A percentile compares a stretch with the other conserved stretches of the same genome.
These are phyloP conservation scores for Sarocladium oryzae DNA, from an alignment of 2,329 filamentous ascomycete species.

Conservation along the genomic window DNA sequence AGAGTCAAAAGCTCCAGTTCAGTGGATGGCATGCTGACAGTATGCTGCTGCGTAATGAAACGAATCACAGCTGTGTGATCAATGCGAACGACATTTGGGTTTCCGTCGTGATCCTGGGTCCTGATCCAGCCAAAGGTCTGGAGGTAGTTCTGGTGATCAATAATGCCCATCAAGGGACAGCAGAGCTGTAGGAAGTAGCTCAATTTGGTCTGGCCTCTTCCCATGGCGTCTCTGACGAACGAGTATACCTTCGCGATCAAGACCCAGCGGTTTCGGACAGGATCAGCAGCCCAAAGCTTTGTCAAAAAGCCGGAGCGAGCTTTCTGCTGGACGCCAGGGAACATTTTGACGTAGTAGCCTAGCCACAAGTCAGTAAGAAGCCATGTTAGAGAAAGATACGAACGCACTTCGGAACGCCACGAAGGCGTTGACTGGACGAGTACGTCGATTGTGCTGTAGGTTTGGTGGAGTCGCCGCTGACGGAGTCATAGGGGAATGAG, in stretches of 20 bases:
- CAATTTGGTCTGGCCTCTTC: conserved; percentile 38
- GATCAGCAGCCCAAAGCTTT: conserved; percentile 42
- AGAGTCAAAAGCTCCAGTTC: conserved; percentile 22
- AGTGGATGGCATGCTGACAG: conserved; percentile 16
- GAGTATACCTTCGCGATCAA: conserved; percentile 50
- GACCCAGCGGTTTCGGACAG: conserved; percentile 43
- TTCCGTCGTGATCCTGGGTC: conserved; percentile 20
- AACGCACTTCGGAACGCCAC: conserved; percentile 26
- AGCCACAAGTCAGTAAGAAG: background rate
- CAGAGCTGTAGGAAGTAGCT: conserved; percentile 39
- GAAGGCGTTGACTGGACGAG: conserved; percentile 20
- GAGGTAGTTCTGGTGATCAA: conserved; percentile 39
- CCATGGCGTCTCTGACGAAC: conserved; percentile 41
- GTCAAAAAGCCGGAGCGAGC: conserved; percentile 43
- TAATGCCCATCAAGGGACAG: conserved; percentile 39
- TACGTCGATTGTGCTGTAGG: background rate
- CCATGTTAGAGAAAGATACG: background rate
- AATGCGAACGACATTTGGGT: conserved; percentile 14
- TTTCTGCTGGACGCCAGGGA: conserved; percentile 43
- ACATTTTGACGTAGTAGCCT: conserved; percentile 42
- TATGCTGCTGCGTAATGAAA: conserved; percentile 3
- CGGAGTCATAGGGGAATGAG: background rate
- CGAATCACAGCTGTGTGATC: conserved; percentile 8
- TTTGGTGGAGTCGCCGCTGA: background rate
- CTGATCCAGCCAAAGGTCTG: conserved; percentile 39